Evolutionary conservation across 495 filamentous ascomycete genomes (phyloP).

Genomic region (Elasticomyces elasticus): DNA sequence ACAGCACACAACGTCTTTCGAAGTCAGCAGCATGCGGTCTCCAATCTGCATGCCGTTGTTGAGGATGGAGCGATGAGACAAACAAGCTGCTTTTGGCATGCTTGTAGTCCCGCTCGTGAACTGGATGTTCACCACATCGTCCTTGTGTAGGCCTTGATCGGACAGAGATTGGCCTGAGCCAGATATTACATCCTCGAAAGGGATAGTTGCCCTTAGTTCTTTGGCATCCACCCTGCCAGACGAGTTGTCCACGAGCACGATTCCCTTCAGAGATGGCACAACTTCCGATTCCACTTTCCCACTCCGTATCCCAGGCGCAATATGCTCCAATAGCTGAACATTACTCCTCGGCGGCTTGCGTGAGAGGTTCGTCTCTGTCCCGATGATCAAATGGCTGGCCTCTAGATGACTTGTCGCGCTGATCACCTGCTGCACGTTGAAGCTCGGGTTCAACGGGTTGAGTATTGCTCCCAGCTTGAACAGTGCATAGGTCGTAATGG

Average conservation of each 20-base stretch:
- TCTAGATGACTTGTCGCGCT: conserved; percentile 68
- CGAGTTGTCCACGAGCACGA: conserved; percentile 79
- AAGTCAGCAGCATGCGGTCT: conserved; percentile 66
- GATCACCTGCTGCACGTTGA: conserved; percentile 69
- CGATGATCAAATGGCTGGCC: conserved; percentile 68
- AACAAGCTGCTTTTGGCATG: conserved; percentile 81
- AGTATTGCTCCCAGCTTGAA: conserved; percentile 90
- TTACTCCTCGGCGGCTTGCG: conserved; percentile 74
- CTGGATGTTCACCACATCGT: conserved; percentile 87
- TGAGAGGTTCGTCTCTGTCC: conserved; percentile 74
- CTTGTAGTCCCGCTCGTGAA: conserved; percentile 93
- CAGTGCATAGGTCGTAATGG: conserved; percentile 72
- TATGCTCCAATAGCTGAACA: conserved; percentile 51
- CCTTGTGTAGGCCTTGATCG: conserved; percentile 42
- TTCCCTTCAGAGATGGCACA: conserved; percentile 57
- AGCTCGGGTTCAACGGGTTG: conserved; percentile 86
- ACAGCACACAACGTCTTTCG: conserved; percentile 66
- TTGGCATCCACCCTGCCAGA: conserved; percentile 43
- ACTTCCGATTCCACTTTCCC: conserved; percentile 49
- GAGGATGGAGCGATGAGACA: conserved; percentile 73
- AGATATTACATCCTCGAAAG: conserved; percentile 48
- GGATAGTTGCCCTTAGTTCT: conserved; percentile 40
- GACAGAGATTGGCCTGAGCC: conserved; percentile 28
- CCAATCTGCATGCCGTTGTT: conserved; percentile 85
- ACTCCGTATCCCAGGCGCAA: conserved; percentile 51